Evolutionary conservation across 2,329 filamentous ascomycete species (phyloP).

Genomic region (Pseudocercospora ulei): DNA sequence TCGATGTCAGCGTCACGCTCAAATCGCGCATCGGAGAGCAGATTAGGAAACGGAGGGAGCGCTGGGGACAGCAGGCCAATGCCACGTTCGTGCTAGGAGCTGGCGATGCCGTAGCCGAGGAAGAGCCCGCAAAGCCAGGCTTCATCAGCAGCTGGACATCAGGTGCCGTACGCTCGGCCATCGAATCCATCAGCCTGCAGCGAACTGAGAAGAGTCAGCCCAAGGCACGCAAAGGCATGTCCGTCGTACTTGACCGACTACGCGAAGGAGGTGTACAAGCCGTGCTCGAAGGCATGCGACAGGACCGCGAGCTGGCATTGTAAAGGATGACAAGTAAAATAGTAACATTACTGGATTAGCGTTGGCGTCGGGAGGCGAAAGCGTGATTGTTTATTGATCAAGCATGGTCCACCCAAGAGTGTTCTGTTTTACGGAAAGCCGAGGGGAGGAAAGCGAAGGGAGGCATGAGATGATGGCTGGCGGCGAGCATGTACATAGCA

Average conservation of each 20-base stretch:
- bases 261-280: constrained; percentile 56
- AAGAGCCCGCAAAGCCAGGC: constrained; percentile 44
- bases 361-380: constrained; percentile 13
- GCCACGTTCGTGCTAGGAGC: constrained; percentile 36
- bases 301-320: constrained; percentile 40
- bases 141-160: constrained; percentile 57
- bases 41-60: constrained; percentile 47
- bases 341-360: constrained; percentile 11
- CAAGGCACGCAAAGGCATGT: constrained; percentile 76
- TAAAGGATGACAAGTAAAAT: constrained; percentile 8
- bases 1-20: constrained; percentile 64
- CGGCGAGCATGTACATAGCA: constrained; percentile 7
- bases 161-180: constrained; percentile 64
- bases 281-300: constrained; percentile 61
- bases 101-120: constrained; percentile 33
- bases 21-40: constrained; percentile 62
- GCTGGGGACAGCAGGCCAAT: constrained; percentile 35
- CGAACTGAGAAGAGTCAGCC: constrained; percentile 68
- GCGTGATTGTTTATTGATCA: constrained; percentile 2
- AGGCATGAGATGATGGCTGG: not conserved
- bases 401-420: constrained; percentile 10
- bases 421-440: not conserved
- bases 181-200: constrained; percentile 67
- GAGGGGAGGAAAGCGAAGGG: not conserved
- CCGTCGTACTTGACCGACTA: constrained; percentile 64